Base-by-base conservation (phyloP, 495 filamentous ascomycete species). In the Penicillium paxilli region DNA sequence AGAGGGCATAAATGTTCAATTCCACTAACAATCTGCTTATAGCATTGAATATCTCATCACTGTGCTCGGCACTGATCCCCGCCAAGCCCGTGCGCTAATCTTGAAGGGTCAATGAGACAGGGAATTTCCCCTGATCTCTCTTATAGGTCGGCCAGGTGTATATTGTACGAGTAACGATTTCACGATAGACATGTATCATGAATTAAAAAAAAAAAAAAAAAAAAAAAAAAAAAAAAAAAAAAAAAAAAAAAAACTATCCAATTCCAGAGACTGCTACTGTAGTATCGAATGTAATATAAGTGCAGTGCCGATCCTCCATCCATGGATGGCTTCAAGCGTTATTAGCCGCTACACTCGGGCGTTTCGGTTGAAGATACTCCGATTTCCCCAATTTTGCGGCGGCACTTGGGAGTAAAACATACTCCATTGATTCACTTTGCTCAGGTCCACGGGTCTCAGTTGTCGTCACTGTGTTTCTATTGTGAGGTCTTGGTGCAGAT, bases 1-100 rank as follows among this genome's bases (percentile, higher is more conserved):
- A 32, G 30, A 32, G 11, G 11, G 30, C n/a, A 14, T 12, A 40
- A 40, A n/a, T n/a, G 17, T 16, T 20, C n/a, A 5, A 1, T 8
- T 40, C 19, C 8, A 40, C 40, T 42, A 21, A 42, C 20, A 21
- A 10, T n/a, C 20, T 23, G 30, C 6, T 41, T 50, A 5, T 30
- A 81, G 78, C 57, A 74, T 82, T 49, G 72, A 80, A 53, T 83
- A 82, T 63, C 72, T 82, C 26, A 73, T 80, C 44, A 77, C 75
- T 49, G 68, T 80, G 46, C 72, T 82, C 19, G 79, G 78, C 28
- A 76, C 76, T 4, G 71, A 76, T 26, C 62, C 71, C 12, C 63
- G 74, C 19, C 69, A 81, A 59, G 77, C 78, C n/a, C 72, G 72
- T 35, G 53, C 63, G 1, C 55, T 74, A 47, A 77, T 77, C 32